Base-by-base conservation (phyloP, 495 filamentous ascomycete species). In the Wilcoxina mikolae region DNA sequence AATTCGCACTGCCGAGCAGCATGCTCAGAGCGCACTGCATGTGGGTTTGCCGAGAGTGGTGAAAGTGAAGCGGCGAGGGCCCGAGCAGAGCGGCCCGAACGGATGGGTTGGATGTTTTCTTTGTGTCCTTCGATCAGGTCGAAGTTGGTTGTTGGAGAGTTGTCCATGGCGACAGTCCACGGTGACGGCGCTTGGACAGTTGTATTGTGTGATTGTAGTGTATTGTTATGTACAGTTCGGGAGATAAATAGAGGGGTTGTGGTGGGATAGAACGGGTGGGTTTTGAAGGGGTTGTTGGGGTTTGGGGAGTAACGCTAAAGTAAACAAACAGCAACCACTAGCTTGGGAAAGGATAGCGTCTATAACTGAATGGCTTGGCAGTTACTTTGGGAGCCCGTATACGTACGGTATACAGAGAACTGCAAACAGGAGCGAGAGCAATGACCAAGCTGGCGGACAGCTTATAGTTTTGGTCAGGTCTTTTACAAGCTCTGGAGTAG, bases 111-210 rank as follows among this genome's bases (percentile, higher is more conserved):
- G 39, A 96, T 94, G 65, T 98, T 96, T 69, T 98, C 91, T 70
- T 98, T 98, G 64, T 95, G 88, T 41, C 75, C 76, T 67, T 98
- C 91, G 70, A 98, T 96, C 57, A 95, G 79, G 57, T 94, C 84
- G 74, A 98, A 96, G 69, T 93, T 78, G 65, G 95, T 85, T 17
- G 61, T 57, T 17, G 60, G 49, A 3, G 51, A 42, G 39, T 43
- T 20, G 46, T 9, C 22, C 46, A 49, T 49, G 46, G 46, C 46
- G 12, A 1, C 22, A 20, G 23, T 46, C n/a, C n/a, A 46, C n/a
- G 45, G 18, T 17, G 43, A 20, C 35, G 35, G 35, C 35, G 35
- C 15, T 18, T 18, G 35, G 35, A 39, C 20, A 18, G 35, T 12
- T 39, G 15, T 12, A 18, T 15, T 5, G 35, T 15, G 35, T 18